Evolutionary conservation across 1,284 basidiomycete species (phyloP).

Genomic region (Testicularia cyperi): DNA sequence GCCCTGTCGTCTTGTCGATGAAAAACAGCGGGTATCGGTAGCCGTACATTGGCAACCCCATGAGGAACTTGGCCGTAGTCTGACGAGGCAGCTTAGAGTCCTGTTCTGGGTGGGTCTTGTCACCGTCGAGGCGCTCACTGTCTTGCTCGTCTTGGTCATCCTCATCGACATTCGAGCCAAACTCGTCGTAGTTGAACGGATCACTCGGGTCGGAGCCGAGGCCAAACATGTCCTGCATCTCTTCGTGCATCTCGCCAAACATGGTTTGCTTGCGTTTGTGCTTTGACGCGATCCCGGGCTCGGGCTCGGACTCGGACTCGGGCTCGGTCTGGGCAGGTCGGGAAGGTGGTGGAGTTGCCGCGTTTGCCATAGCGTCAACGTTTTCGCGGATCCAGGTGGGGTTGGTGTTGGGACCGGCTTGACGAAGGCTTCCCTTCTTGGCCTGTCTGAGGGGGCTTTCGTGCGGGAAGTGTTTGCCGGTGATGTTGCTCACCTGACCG

Average conservation of each 20-base stretch:
- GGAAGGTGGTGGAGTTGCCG: slow-evolving; percentile 3
- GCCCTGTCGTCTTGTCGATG: slow-evolving; percentile 16
- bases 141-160: neutral
- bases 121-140: neutral
- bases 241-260: neutral
- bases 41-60: slow-evolving; percentile 37
- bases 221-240: neutral
- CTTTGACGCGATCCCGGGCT: neutral
- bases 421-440: slow-evolving; percentile 23
- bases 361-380: slow-evolving; percentile 9
- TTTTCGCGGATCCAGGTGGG: slow-evolving; percentile 31
- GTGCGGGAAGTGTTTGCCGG: slow-evolving; percentile 13
- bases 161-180: neutral
- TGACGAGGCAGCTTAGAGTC: neutral
- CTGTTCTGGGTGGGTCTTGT: neutral
- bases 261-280: neutral
- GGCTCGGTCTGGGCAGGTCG: slow-evolving; percentile 1
- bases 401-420: slow-evolving; percentile 37
- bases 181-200: neutral
- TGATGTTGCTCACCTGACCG: slow-evolving; percentile 5
- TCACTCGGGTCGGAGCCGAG: neutral
- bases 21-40: slow-evolving; percentile 34
- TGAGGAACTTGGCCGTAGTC: slow-evolving; percentile 10
- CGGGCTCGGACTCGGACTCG: too few species aligned
- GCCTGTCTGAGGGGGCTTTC: slow-evolving; percentile 29